Conservation (phyloP, 140 eudicot genomes). For the Stevia rebaudiana region DNA sequence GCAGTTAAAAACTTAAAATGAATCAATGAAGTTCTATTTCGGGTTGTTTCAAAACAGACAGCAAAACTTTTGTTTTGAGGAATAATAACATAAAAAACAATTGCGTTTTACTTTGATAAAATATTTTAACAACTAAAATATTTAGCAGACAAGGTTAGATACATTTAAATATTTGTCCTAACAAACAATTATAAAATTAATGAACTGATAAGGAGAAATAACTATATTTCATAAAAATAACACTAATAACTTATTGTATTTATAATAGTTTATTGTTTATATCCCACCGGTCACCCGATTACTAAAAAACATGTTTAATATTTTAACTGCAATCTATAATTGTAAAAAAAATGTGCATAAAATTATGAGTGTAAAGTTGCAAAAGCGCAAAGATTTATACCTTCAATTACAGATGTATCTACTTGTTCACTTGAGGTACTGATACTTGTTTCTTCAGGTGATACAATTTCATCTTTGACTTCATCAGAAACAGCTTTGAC, state of each 20-base stretch:
- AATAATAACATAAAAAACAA: no score
- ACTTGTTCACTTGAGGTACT: neutral
- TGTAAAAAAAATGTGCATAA: neutral
- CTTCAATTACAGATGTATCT: slow-evolving; percentile 17
- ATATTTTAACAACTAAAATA: no score
- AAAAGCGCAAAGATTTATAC: slow-evolving; percentile 29
- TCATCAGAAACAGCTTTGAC: neutral
- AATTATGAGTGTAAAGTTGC: neutral
- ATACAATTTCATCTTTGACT: neutral
- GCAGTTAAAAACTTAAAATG: no score
- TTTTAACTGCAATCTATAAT: neutral
- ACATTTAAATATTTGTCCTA: no score
- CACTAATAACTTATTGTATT: neutral
- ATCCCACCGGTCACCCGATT: neutral
- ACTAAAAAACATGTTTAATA: neutral
- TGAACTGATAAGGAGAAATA: neutral
- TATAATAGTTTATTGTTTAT: no score
- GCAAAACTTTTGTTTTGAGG: neutral
- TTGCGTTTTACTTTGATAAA: no score
- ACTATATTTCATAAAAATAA: neutral
- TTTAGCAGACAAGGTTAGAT: no score
- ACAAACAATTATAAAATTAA: neutral
- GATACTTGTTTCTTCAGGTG: neutral
- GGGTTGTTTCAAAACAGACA: neutral
- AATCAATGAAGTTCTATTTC: neutral